A percentile compares a stretch with the other conserved stretches of the same genome.
Evolutionary conservation across 2,329 filamentous ascomycete species (phyloP).

Genomic region (Fusarium neocosmosporiellum): DNA sequence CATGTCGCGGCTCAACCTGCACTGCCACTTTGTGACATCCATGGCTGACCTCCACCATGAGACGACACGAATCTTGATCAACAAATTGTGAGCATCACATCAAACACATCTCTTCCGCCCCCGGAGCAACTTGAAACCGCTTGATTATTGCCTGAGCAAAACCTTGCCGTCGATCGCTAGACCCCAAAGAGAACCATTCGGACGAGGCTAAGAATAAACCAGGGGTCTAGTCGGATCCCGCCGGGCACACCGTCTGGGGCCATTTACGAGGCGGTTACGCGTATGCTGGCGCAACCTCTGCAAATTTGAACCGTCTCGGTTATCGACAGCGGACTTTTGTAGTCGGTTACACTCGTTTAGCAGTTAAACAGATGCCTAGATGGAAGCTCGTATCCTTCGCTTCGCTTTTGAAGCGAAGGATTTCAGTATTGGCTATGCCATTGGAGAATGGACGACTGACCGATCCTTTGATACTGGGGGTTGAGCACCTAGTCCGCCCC

Average conservation of each 20-base stretch:
- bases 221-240: constrained; percentile 21
- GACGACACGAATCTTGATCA: background rate
- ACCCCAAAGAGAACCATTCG: constrained; percentile 23
- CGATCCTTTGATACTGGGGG: background rate
- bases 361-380: background rate
- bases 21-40: constrained; percentile 35
- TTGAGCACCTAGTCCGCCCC: background rate
- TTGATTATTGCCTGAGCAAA: constrained; percentile 10
- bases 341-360: background rate
- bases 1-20: constrained; percentile 18
- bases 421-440: background rate
- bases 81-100: background rate
- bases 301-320: constrained; percentile 6
- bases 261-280: constrained; percentile 28
- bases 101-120: background rate
- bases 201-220: constrained; percentile 33
- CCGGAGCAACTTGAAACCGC: background rate
- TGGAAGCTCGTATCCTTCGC: background rate
- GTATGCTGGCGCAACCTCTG: constrained; percentile 38
- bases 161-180: constrained; percentile 34
- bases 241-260: background rate
- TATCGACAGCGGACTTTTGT: background rate
- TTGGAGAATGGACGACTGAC: background rate
- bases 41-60: background rate
- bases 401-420: background rate